These are phyloP conservation scores for Erigeron canadensis DNA, from an alignment of 129 eudicot species.

Conservation along the genomic window DNA sequence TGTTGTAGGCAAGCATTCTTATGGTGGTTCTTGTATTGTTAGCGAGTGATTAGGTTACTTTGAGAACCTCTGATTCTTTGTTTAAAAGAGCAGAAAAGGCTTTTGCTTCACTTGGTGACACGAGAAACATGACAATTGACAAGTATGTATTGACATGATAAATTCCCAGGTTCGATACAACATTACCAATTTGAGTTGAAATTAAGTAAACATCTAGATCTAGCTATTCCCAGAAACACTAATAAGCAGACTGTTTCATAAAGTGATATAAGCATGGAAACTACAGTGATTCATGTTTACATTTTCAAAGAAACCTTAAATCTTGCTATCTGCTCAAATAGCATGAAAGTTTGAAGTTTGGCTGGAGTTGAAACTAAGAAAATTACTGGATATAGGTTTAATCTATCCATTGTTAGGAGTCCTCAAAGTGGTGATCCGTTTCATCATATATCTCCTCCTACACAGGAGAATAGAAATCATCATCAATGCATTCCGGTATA, in stretches of 20 bases:
- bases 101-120: not conserved
- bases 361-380: conserved; percentile 5
- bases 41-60: not conserved
- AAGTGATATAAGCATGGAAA: not conserved
- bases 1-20: not conserved
- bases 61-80: not conserved
- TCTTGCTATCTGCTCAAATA: not conserved
- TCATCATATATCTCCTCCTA: conserved; percentile 96
- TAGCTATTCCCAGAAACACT: not conserved
- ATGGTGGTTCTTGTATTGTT: not conserved
- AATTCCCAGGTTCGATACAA: not conserved
- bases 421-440: conserved; percentile 85
- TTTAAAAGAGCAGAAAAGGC: not conserved
- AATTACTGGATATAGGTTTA: not conserved
- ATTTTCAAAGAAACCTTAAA: not conserved
- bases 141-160: not conserved
- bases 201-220: not conserved
- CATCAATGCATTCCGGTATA: not conserved
- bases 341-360: conserved; percentile 11
- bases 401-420: conserved; percentile 47
- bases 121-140: not conserved
- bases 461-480: not conserved
- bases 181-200: not conserved
- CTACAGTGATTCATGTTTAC: not conserved
- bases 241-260: not conserved